Evolutionary conservation across 1,284 basidiomycete species (phyloP), one percentile per base, ranked within the genome.

Genomic region (Apiotrichum montevideense): DNA sequence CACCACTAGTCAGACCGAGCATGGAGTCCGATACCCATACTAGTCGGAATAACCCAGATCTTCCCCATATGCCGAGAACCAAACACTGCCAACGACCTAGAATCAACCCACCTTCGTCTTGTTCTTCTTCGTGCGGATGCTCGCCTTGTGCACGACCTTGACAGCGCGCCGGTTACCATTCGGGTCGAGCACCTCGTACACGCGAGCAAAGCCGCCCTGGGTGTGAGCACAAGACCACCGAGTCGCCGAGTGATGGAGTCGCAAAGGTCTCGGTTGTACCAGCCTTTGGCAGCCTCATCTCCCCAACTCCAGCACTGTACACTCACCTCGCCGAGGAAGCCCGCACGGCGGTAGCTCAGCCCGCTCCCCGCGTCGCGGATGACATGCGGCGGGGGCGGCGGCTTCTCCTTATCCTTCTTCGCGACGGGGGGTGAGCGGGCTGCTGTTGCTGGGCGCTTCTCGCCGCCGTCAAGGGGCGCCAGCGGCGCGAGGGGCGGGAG

Each of bases 181-280:
- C 7, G 76, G 67, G 68, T 94, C 87, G 71, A 86, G 83, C 29
- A 93, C 87, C 78, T 90, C 89, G 65, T 91, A 94, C 5, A 94
- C 90, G 51, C 90, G 83, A 5, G 90, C 90, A 71, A 94, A 94
- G 1, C 90, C 90, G 64, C 90, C 90, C 88, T 92, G 61, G 40
- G 47, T 6, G 4, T 45, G 44, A 33, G 8, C 10, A 29, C 29
- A 29, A 29, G 3, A 29, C 29, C 29, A 29, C 29, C 29, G 29
- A 29, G 29, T 29, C 3, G 3, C 29, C 29, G 3, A 29, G 29
- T 29, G 29, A 29, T 29, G 29, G 29, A 29, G 29, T 29, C 29
- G 29, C 29, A 29, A 3, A 29, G 29, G 29, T 29, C 29, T 29
- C 29, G 29, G 29, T 3, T 29, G n/a, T n/a, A n/a, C n/a, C n/a